Conservation (phyloP, 2,329 filamentous ascomycete species). For the Phialophora tarda region DNA sequence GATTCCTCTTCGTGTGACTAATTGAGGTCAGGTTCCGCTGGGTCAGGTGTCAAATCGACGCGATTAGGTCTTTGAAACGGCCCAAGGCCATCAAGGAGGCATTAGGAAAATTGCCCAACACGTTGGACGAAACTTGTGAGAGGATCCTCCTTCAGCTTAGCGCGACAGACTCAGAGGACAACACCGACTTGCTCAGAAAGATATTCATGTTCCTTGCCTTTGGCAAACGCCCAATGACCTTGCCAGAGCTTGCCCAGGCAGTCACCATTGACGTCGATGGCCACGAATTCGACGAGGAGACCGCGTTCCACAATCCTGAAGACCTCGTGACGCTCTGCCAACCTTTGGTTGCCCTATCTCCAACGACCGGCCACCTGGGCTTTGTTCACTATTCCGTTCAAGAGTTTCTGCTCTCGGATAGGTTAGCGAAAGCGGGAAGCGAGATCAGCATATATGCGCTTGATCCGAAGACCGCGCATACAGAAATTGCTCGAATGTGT, state of each 20-base stretch:
- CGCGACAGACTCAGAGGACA: not conserved
- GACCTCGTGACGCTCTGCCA: not conserved
- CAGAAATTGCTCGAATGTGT: not conserved
- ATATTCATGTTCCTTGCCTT: not conserved
- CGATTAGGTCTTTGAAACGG: conserved; percentile 36
- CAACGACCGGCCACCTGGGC: not conserved
- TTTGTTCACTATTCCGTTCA: not conserved
- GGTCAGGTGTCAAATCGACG: conserved; percentile 41
- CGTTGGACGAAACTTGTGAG: conserved; percentile 39
- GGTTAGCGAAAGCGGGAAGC: not conserved
- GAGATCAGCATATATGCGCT: not conserved
- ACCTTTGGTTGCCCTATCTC: not conserved
- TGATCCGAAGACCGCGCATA: not conserved
- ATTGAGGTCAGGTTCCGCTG: conserved; percentile 36
- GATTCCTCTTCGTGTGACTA: not conserved
- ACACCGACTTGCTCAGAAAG: not conserved
- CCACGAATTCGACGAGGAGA: not conserved
- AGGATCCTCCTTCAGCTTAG: conserved; percentile 16
- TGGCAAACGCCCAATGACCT: not conserved
- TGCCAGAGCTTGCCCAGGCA: not conserved
- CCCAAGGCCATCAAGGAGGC: conserved; percentile 29
- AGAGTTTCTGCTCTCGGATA: not conserved
- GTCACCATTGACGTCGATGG: not conserved
- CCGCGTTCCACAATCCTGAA: not conserved
- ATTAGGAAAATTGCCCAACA: conserved; percentile 37